Evolutionary conservation across 2,329 filamentous ascomycete species (phyloP), one percentile per base, ranked within the genome.

Genomic region (Neocucurbitaria cava): DNA sequence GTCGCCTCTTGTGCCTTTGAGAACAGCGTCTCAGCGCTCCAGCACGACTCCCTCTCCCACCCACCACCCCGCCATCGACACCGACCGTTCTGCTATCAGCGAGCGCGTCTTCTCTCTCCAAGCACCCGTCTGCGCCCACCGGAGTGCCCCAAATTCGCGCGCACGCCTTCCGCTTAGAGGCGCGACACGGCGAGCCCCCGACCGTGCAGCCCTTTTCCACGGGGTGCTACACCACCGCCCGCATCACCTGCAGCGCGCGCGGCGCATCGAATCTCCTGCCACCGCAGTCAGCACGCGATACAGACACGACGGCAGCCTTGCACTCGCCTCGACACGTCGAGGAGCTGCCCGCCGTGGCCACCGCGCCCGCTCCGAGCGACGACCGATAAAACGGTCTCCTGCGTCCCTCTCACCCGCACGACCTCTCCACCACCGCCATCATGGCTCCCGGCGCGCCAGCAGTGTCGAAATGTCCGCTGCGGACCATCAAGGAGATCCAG

Each of bases 401-500:
- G 26, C 57, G 48, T 52, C 43, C 20, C 46, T 23, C 46, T 28
- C 46, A 41, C 55, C 53, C 56, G 43, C 51, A 39, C 28, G 35
- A 44, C 41, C 40, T 17, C 38, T 44, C 48, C 47, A 49, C 48
- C 54, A 61, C 63, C 64, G 70, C 68, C 63, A 74, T 45, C 63
- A 76, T 99, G 95, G 86, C 94, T 82, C 96, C 96, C 81, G 74
- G 91, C 92, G 80, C 96, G 91, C 77, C 93, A 90, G 85, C 93
- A 91, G 62, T 68, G 60, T 76, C 73, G 13, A 76, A 74, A 66
- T 76, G 73, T 86, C 93, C 93, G 78, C 85, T 98, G 85, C 94
- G 95, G 84, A 96, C 90, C 65, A 93, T 99, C 72, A 89, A 97
- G 85, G 96, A 99, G 85, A 96, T 99, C 71, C 96, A 99, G 83